A percentile compares a stretch with the other conserved stretches of the same genome.
Conservation (phyloP, 768 basidiomycete genomes). For the Tulasnella sp. region DNA sequence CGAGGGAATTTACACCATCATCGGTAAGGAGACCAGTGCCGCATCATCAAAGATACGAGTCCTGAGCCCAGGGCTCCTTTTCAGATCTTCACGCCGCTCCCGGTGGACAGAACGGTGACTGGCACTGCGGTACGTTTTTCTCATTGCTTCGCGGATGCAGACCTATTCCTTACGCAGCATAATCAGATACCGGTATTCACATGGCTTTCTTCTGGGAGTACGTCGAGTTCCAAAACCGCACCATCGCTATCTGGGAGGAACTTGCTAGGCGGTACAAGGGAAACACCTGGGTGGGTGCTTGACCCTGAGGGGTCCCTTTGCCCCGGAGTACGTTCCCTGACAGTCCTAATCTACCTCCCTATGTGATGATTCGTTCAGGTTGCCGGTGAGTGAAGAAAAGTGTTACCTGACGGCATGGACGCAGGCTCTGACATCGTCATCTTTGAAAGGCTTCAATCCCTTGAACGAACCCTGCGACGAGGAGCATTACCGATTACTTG, state of each 20-base stretch:
- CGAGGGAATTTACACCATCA: constrained; percentile 65
- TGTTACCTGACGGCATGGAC: background rate
- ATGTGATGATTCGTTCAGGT: constrained; percentile 42
- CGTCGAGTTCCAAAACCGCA: constrained; percentile 77
- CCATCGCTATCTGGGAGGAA: constrained; percentile 68
- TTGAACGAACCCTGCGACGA: constrained; percentile 78
- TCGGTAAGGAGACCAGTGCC: constrained; percentile 28
- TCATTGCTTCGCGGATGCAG: background rate
- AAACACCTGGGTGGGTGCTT: constrained; percentile 38
- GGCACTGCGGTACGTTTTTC: constrained; percentile 50
- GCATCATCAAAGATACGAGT: background rate
- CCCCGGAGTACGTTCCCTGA: background rate
- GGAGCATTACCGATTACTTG: constrained; percentile 53
- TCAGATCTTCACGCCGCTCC: constrained; percentile 58
- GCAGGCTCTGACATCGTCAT: background rate
- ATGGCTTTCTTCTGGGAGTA: constrained; percentile 60
- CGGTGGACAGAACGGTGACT: constrained; percentile 45
- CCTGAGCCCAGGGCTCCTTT: background rate
- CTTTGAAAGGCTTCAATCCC: constrained; percentile 55
- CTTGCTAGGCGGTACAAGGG: constrained; percentile 66
- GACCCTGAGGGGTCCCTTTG: background rate
- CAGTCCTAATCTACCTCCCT: background rate
- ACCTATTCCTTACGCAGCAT: background rate
- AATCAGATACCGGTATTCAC: constrained; percentile 13
- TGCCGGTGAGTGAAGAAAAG: constrained; percentile 36